Evolutionary conservation across 331 rosid species (phyloP).

Genomic region (Telfairia occidentalis): DNA sequence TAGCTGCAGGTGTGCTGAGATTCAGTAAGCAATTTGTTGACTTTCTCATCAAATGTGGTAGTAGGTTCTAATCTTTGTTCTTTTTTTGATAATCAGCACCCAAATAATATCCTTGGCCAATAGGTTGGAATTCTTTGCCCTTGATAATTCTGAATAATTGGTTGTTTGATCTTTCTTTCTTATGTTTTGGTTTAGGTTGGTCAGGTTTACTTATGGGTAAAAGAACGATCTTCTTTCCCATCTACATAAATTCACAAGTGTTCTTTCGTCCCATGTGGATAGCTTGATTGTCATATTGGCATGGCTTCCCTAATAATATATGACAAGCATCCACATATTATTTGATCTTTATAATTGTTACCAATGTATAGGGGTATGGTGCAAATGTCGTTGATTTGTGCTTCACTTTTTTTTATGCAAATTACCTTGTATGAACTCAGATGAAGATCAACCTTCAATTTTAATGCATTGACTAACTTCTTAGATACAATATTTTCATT

Average conservation of each 20-base stretch:
- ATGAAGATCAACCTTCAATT: background rate
- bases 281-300: background rate
- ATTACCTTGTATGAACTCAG: background rate
- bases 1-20: too few relatives aligned
- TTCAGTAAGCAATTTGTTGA: too few relatives aligned
- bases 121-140: too few relatives aligned
- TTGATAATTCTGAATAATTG: too few relatives aligned
- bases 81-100: too few relatives aligned
- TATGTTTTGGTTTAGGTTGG: too few relatives aligned
- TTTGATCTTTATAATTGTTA: background rate
- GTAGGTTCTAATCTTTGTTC: too few relatives aligned
- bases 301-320: background rate
- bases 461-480: background rate
- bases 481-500: background rate
- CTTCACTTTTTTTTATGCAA: background rate
- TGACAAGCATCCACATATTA: background rate
- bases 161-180: too few relatives aligned
- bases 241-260: background rate
- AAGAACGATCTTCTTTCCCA: too few relatives aligned
- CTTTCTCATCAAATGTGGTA: too few relatives aligned
- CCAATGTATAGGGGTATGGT: background rate
- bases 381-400: background rate
- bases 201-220: too few relatives aligned
- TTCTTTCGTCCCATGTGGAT: background rate
- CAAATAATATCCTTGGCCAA: too few relatives aligned